Percentiles rank a stretch among this genome's conserved stretches.
Evolutionary conservation across 495 filamentous ascomycete species (phyloP).

Genomic region (Staphylotrichum longicolle): DNA sequence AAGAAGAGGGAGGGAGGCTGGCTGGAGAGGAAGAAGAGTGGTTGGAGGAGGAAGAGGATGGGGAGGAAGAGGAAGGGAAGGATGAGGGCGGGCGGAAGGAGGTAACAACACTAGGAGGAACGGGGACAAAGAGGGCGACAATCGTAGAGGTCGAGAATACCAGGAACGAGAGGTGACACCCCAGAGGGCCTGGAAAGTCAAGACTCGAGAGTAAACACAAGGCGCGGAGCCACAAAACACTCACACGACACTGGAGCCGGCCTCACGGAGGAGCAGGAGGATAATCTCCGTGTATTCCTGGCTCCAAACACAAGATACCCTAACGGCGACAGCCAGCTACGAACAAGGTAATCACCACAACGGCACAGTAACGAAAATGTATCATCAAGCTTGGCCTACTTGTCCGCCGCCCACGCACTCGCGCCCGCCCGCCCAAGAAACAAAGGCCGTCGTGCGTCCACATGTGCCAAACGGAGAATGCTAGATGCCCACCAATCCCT

Average conservation of each 20-base stretch:
- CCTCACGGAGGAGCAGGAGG: background rate
- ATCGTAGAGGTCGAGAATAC: background rate
- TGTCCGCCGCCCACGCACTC: slow-evolving; percentile 37
- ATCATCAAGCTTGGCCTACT: slow-evolving; percentile 51
- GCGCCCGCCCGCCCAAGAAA: slow-evolving; percentile 43
- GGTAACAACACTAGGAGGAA: background rate
- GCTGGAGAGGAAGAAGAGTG: background rate
- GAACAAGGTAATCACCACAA: slow-evolving; percentile 25
- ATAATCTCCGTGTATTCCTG: background rate
- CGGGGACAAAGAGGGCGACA: background rate
- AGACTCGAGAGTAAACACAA: too few species aligned
- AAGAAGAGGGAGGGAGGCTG: background rate
- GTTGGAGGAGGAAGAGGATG: background rate
- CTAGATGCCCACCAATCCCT: slow-evolving; percentile 45
- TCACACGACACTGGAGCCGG: too few species aligned
- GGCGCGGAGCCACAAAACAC: too few species aligned
- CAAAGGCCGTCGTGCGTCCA: slow-evolving; percentile 42
- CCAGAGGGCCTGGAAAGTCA: too few species aligned
- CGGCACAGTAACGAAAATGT: slow-evolving; percentile 36
- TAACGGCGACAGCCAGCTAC: slow-evolving; percentile 20
- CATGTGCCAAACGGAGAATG: slow-evolving; percentile 38
- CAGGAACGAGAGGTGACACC: too few species aligned
- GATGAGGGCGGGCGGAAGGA: too few species aligned
- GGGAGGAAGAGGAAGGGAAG: background rate
- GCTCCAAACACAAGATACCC: slow-evolving; percentile 21